Conservation (phyloP, 2,329 filamentous ascomycete species). For the Pseudogymnoascus sp. region DNA sequence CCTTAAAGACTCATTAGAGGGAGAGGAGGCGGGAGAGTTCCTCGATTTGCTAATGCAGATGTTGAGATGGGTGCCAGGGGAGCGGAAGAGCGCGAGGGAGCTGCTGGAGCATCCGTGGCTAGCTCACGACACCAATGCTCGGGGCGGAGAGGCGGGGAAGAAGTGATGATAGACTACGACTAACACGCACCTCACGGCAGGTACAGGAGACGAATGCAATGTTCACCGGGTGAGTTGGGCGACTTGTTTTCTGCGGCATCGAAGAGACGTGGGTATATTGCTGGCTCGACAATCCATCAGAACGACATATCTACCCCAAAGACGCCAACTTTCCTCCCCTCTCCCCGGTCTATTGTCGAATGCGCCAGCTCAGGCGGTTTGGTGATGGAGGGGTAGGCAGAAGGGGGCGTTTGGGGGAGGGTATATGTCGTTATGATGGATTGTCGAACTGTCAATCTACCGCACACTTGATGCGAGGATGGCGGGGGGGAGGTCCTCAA, state of each 20-base stretch:
- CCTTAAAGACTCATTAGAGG: slow-evolving; percentile 19
- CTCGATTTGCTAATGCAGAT: slow-evolving; percentile 26
- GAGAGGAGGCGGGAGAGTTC: slow-evolving; percentile 26
- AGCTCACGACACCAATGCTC: background rate
- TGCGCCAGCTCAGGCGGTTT: background rate
- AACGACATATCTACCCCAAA: background rate
- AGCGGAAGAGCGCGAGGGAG: slow-evolving; percentile 26
- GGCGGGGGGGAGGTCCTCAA: background rate
- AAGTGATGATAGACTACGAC: background rate
- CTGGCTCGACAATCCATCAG: background rate
- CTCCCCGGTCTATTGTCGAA: background rate
- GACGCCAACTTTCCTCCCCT: background rate
- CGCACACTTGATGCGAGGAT: background rate
- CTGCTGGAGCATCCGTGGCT: slow-evolving; percentile 28
- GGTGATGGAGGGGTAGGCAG: background rate
- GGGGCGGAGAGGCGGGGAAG: background rate
- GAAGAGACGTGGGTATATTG: background rate
- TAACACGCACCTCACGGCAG: background rate
- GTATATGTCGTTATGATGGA: background rate
- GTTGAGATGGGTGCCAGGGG: slow-evolving; percentile 28
- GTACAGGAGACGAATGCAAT: background rate
- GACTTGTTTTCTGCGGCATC: background rate
- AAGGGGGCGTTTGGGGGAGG: background rate
- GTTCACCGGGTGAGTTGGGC: background rate
- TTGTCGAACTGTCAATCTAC: background rate